Evolutionary conservation across 192 early-diverging fungal species (phyloP).

Genomic region (Martensiomyces pterosporus): DNA sequence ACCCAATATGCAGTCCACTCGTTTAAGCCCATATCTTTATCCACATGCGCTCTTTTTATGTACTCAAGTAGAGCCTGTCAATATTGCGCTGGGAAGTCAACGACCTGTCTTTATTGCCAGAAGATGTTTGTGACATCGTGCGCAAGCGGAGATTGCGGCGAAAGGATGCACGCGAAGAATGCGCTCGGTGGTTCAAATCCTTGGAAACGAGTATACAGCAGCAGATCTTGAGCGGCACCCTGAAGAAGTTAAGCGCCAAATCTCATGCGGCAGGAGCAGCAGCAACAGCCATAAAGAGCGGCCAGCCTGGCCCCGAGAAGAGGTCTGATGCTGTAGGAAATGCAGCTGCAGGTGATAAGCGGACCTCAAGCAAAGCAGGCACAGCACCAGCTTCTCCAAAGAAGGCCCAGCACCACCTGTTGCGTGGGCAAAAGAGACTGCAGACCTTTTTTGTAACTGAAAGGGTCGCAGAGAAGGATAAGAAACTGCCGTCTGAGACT

Average conservation of each 20-base stretch:
- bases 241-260: conserved; percentile 27
- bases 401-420: conserved; percentile 7
- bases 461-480: conserved; percentile 4
- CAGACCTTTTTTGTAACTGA: conserved; percentile 41
- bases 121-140: conserved; percentile 26
- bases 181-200: conserved; percentile 23
- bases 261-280: background rate
- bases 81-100: conserved; percentile 46
- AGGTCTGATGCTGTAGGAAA: too few relatives aligned
- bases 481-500: background rate
- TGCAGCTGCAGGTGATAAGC: too few relatives aligned
- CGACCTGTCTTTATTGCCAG: conserved; percentile 23
- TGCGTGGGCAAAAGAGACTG: conserved; percentile 34
- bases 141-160: conserved; percentile 13
- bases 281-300: background rate
- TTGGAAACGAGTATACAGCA: conserved; percentile 11
- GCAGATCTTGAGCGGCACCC: conserved; percentile 24
- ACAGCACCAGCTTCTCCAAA: background rate
- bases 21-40: too few relatives aligned
- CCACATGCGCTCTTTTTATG: too few relatives aligned
- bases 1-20: too few relatives aligned
- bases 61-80: conserved; percentile 16
- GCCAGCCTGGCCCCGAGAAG: too few relatives aligned
- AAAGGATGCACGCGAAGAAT: conserved; percentile 15
- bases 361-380: too few relatives aligned